phyloP scores from a whole-genome alignment of 495 filamentous ascomycete species.

The Penicillium subrubescens region DNA sequence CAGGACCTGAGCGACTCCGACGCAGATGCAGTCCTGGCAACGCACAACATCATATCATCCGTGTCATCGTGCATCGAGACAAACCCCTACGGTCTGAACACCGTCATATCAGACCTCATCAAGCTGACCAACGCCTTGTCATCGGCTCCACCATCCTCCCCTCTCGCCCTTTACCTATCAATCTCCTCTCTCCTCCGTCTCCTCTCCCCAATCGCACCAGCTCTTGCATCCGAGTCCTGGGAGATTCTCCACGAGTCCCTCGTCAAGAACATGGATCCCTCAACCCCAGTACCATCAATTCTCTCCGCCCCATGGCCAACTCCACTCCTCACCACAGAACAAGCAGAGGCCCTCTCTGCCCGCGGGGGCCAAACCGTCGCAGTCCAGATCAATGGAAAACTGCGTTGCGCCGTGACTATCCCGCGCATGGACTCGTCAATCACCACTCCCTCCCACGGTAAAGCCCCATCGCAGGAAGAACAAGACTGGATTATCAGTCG shows the following conservation, averaged over 20 bases:
- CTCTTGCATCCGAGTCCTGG: slow-evolving; percentile 81
- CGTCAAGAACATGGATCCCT: slow-evolving; percentile 14
- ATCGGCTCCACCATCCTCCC: slow-evolving; percentile 35
- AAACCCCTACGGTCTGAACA: slow-evolving; percentile 73
- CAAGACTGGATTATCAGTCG: slow-evolving; percentile 61
- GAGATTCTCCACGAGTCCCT: slow-evolving; percentile 50
- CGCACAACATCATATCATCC: slow-evolving; percentile 66
- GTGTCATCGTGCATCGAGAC: slow-evolving; percentile 69
- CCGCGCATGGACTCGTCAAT: slow-evolving; percentile 31
- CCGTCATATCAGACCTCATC: slow-evolving; percentile 78
- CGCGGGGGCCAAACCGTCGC: slow-evolving; percentile 54
- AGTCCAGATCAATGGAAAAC: slow-evolving; percentile 77
- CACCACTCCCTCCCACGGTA: slow-evolving; percentile 21
- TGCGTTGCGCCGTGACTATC: slow-evolving; percentile 66
- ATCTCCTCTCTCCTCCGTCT: slow-evolving; percentile 62
- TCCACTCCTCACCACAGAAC: slow-evolving; percentile 37
- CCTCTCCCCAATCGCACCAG: slow-evolving; percentile 75
- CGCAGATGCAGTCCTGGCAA: slow-evolving; percentile 59
- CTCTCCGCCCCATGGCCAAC: slow-evolving; percentile 58
- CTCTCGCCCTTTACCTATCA: slow-evolving; percentile 38
- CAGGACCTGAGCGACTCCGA: slow-evolving; percentile 50
- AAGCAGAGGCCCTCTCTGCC: slow-evolving; percentile 50
- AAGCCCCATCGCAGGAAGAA: slow-evolving; percentile 29
- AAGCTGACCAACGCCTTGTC: slow-evolving; percentile 69
- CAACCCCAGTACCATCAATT: slow-evolving; percentile 35